Evolutionary conservation across 1,284 basidiomycete genomes (phyloP).

Genomic region (Fomitopsis palustris): DNA sequence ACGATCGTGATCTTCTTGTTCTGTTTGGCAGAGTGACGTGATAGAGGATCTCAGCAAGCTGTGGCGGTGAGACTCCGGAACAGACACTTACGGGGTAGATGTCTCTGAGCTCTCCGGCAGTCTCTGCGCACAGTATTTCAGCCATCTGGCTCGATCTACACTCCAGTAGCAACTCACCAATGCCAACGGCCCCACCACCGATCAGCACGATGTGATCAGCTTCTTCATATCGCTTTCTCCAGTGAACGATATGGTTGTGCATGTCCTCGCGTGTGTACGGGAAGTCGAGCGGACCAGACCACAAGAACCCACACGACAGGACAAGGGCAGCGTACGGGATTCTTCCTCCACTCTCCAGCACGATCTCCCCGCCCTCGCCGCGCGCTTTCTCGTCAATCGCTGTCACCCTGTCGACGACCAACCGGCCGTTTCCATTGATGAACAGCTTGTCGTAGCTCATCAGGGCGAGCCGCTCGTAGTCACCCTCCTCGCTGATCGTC

Average conservation of each 20-base stretch:
- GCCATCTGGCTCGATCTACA: neutral
- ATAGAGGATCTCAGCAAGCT: neutral
- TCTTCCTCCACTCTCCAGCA: slow-evolving; percentile 45
- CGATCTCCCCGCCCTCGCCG: slow-evolving; percentile 39
- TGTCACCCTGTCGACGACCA: slow-evolving; percentile 41
- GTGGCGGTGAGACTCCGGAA: slow-evolving; percentile 24
- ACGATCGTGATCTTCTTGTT: slow-evolving; percentile 63
- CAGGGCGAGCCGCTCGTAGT: slow-evolving; percentile 32
- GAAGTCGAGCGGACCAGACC: slow-evolving; percentile 48
- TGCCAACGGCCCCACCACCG: slow-evolving; percentile 61
- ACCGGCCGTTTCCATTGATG: slow-evolving; percentile 41
- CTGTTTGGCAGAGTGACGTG: slow-evolving; percentile 26
- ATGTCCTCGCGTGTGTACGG: slow-evolving; percentile 40
- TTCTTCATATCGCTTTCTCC: slow-evolving; percentile 43
- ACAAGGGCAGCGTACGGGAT: slow-evolving; percentile 51
- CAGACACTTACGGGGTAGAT: slow-evolving; percentile 11
- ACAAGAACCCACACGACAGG: slow-evolving; percentile 53
- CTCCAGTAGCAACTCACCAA: slow-evolving; percentile 38
- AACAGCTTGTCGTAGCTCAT: slow-evolving; percentile 45
- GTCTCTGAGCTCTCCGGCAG: slow-evolving; percentile 50
- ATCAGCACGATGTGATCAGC: slow-evolving; percentile 52
- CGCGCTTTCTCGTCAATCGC: slow-evolving; percentile 37
- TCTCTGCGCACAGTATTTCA: slow-evolving; percentile 33
- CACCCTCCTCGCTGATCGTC: slow-evolving; percentile 18
- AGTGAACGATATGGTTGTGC: slow-evolving; percentile 35